Evolutionary conservation across 192 early-diverging fungal genomes (phyloP).

Genomic region (Paraglomus brasilianum): DNA sequence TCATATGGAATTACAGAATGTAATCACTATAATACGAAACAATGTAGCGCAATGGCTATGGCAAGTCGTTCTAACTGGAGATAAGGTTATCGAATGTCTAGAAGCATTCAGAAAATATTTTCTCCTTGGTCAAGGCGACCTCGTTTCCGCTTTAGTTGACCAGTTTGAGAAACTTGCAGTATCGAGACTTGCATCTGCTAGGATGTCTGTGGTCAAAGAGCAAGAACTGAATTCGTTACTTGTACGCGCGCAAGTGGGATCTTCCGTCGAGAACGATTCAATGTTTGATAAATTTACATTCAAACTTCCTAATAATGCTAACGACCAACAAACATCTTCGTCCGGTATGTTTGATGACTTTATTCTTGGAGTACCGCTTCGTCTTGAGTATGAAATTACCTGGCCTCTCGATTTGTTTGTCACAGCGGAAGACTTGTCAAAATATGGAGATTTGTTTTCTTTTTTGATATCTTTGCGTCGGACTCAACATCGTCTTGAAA

Average conservation of each 20-base stretch:
- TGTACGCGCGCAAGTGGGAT: constrained; percentile 36
- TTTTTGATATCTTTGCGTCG: constrained; percentile 62
- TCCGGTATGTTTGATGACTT: constrained; percentile 46
- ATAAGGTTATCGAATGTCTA: constrained; percentile 56
- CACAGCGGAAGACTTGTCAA: constrained; percentile 53
- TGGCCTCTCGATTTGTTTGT: constrained; percentile 77
- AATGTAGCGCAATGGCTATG: constrained; percentile 62
- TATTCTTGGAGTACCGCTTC: constrained; percentile 51
- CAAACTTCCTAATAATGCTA: neutral
- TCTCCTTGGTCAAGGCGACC: constrained; percentile 62
- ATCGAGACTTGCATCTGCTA: constrained; percentile 14
- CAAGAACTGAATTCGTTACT: constrained; percentile 46
- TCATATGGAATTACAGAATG: constrained; percentile 40
- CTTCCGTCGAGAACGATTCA: constrained; percentile 39
- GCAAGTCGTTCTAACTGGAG: constrained; percentile 63
- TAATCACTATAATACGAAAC: constrained; percentile 49
- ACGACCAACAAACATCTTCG: neutral
- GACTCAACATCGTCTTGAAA: constrained; percentile 53
- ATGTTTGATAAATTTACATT: constrained; percentile 32
- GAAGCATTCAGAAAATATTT: constrained; percentile 61
- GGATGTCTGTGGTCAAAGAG: constrained; percentile 25
- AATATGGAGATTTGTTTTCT: constrained; percentile 60
- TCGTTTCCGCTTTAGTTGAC: constrained; percentile 55
- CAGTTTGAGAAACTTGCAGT: constrained; percentile 46
- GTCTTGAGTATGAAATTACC: constrained; percentile 53